Evolutionary conservation across 2,329 filamentous ascomycete genomes (phyloP), one percentile per base, ranked within the genome.

Genomic region (Ceratocystis huliohia): DNA sequence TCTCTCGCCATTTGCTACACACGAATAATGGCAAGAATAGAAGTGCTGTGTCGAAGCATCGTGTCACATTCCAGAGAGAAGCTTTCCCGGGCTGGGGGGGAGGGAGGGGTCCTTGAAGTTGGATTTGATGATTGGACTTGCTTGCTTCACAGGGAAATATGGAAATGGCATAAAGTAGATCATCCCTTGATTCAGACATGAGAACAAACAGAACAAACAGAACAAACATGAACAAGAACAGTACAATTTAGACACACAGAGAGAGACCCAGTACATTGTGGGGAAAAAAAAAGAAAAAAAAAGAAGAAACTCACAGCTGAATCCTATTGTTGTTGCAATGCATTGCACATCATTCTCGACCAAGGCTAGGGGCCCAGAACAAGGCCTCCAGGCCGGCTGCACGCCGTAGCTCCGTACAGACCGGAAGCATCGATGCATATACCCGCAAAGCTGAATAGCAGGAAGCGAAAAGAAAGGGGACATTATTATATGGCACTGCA

Each of bases 401-500:
- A 59, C 22, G 56, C 28, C 33, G 56, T 33, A 25, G 56, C 33
- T 59, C 56, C 56, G 56, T 7, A 30, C 25, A 33, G 56, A 1
- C 56, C 56, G 56, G 56, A 59, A 59, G 13, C 56, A 28, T 59
- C 56, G 13, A 37, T 37, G 56, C 56, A 59, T 59, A 59, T 37
- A 59, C 56, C 56, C 56, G 56, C 56, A 37, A 20, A 59, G 56
- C 56, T 59, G 56, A 59, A 59, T n/a, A 59, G 28, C 10, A 59
- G 56, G 13, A 59, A 33, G 56, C 56, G 56, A 59, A 37, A 20
- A 41, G 37, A 41, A 5, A 41, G 37, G 56, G 7, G 56, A 37
- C 25, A 37, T n/a, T 7, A 59, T 59, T 22, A 22, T 20, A 53
- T 53, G 6, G 10, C 48, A 53, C 7, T n/a, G 13, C 28, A 20